Percentiles rank a stretch among this genome's conserved stretches.
phyloP scores from a whole-genome alignment of 73 alveolate species.

The Paramecium bursaria region DNA sequence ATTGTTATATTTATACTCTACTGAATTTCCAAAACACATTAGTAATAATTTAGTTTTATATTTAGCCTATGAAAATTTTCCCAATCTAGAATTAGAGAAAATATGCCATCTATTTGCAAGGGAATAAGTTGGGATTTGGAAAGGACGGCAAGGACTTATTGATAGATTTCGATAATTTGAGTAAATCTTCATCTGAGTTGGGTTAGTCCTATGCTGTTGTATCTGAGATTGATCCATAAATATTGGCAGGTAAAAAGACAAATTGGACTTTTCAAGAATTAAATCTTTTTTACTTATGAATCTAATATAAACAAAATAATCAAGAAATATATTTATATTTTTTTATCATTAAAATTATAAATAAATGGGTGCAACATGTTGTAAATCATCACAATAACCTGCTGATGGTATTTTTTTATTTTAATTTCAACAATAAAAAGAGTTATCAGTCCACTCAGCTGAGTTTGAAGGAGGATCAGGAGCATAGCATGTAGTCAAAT shows the following conservation, averaged over 20 bases:
- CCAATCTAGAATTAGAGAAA: neutral
- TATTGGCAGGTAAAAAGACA: conserved; percentile 13
- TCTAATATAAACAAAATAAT: too few relatives aligned
- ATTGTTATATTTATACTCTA: neutral
- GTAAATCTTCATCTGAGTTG: neutral
- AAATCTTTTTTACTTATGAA: too few relatives aligned
- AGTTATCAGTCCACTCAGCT: conserved; percentile 47
- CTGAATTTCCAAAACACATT: neutral
- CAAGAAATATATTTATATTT: too few relatives aligned
- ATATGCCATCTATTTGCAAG: neutral
- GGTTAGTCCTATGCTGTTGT: conserved; percentile 3
- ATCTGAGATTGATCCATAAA: neutral
- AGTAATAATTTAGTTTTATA: neutral
- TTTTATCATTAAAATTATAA: too few relatives aligned
- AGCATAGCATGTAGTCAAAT: neutral
- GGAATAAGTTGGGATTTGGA: conserved; percentile 28
- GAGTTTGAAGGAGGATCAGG: conserved; percentile 36
- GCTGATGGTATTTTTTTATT: conserved; percentile 42
- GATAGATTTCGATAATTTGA: conserved; percentile 10
- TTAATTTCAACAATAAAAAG: neutral
- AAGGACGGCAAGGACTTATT: conserved; percentile 10
- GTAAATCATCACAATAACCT: conserved; percentile 17
- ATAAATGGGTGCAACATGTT: conserved; percentile 64
- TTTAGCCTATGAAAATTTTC: conserved; percentile 47
- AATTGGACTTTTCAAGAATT: too few relatives aligned